A percentile compares a stretch with the other conserved stretches of the same genome.
phyloP scores from a whole-genome alignment of 805 yeast species.

The Metschnikowia amazonensis region DNA sequence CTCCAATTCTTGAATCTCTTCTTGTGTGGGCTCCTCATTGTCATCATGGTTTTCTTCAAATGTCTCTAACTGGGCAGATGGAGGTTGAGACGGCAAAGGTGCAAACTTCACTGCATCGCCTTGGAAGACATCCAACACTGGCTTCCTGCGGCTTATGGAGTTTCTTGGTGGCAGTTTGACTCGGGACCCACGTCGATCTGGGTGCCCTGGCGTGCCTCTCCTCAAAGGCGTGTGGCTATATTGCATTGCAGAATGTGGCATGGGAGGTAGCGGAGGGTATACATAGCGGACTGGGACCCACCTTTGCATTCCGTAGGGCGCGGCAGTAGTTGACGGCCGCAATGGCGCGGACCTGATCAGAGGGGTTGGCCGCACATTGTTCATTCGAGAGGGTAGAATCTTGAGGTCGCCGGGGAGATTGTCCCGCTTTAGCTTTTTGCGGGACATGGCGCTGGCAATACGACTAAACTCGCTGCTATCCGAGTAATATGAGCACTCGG shows the following conservation, averaged over 20 bases:
- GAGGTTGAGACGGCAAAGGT: constrained; percentile 49
- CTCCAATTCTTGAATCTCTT: constrained; percentile 15
- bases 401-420: constrained; percentile 15
- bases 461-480: constrained; percentile 11
- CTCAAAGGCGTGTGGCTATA: constrained; percentile 11
- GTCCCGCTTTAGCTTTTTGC: constrained; percentile 12
- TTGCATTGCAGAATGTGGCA: constrained; percentile 13
- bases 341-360: constrained; percentile 16
- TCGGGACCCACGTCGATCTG: constrained; percentile 6
- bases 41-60: constrained; percentile 13
- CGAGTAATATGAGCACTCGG: constrained; percentile 2
- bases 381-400: constrained; percentile 3
- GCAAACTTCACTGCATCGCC: constrained; percentile 46
- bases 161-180: constrained; percentile 10
- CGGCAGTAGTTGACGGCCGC: constrained; percentile 7
- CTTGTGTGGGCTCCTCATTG: constrained; percentile 14
- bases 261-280: constrained; percentile 10
- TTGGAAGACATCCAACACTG: constrained; percentile 41
- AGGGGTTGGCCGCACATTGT: constrained; percentile 9
- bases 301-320: constrained; percentile 5
- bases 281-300: constrained; percentile 15
- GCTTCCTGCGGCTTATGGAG: constrained; percentile 10
- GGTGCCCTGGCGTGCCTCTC: constrained; percentile 2
- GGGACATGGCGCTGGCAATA: constrained; percentile 6
- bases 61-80: constrained; percentile 39